Base-by-base conservation (phyloP, 129 eudicot genomes). In the Saposhnikovia divaricata region DNA sequence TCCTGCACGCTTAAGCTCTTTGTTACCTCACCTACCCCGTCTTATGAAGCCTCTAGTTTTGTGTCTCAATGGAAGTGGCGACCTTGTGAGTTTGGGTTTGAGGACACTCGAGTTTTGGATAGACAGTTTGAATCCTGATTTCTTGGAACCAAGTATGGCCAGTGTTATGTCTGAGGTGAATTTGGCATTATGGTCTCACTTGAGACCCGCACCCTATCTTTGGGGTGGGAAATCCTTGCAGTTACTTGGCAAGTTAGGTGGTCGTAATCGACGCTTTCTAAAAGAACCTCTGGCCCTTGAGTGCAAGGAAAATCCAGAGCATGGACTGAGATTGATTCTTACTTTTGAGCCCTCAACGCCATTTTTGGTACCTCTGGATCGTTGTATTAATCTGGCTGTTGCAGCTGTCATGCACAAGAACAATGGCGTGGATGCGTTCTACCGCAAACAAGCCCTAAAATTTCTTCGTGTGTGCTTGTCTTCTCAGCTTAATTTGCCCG, bases 261-360 rank as follows among this genome's bases (percentile, higher is more conserved):
- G 99, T 71, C 97, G 99, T 77, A 92, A 96, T 61, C 88, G 99
- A 83, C 94, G 97, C 79, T 92, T 96, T 82, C 89, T 92, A 50
- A 96, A 95, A 83, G 99, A 96, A 85, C 99, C 99, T 40, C 88
- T 96, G 77, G 97, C 99, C 57, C 93, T 96, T 78, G 99, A 96
- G 77, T 96, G 97, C 85, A 96, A 96, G 83, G 99, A 96, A 78
- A 92, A 92, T 77, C 97, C 99, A 9, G 99, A 96, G 91, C 99
- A 96, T 83, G 99, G 99, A 2, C 96, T 96, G 70, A 93, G 99
- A 8, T 82, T 96, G 77, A 92, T 96, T 84, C 99, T 96, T 78
- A 96, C 99, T 6, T 95, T 96, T 87, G 93, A 90, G 89, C 99
- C 99, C 47, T 91, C 92, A n/a, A 95, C 99, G 25, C 99, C 99